phyloP scores from a whole-genome alignment of 345 rosid genomes.

The Barbarea vulgaris region DNA sequence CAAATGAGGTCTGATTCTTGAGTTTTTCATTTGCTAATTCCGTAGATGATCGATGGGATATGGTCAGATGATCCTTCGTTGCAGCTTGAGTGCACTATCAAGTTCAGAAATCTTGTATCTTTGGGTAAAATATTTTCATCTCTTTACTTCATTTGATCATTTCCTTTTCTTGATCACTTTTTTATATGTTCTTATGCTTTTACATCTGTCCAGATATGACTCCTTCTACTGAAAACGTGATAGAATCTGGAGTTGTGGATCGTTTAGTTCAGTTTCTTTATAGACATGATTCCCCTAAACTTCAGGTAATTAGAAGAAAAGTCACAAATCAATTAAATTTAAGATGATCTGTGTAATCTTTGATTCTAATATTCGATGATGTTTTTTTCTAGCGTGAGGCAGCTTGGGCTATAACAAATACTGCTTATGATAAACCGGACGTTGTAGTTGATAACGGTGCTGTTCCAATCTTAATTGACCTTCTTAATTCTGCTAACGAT shows the following conservation, averaged over 20 bases:
- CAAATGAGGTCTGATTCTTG: too few species aligned
- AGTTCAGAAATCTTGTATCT: too few species aligned
- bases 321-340: not conserved
- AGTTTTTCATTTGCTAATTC: too few species aligned
- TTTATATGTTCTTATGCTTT: not conserved
- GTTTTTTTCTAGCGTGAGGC: constrained; percentile 56
- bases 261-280: constrained; percentile 61
- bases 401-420: constrained; percentile 67
- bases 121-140: constrained; percentile 40
- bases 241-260: constrained; percentile 56
- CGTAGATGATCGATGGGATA: constrained; percentile 56
- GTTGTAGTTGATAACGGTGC: constrained; percentile 62
- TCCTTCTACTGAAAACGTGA: constrained; percentile 62
- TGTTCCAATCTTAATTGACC: constrained; percentile 60
- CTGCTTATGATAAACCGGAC: constrained; percentile 59
- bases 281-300: constrained; percentile 59
- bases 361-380: not conserved
- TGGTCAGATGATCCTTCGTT: constrained; percentile 41
- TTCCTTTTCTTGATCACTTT: not conserved
- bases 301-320: constrained; percentile 45
- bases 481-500: constrained; percentile 57
- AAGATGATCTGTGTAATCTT: not conserved
- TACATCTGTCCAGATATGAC: constrained; percentile 39
- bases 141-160: not conserved
- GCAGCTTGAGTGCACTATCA: constrained; percentile 54